phyloP scores from a whole-genome alignment of 1,284 basidiomycete species.

The Trametes polyzona region DNA sequence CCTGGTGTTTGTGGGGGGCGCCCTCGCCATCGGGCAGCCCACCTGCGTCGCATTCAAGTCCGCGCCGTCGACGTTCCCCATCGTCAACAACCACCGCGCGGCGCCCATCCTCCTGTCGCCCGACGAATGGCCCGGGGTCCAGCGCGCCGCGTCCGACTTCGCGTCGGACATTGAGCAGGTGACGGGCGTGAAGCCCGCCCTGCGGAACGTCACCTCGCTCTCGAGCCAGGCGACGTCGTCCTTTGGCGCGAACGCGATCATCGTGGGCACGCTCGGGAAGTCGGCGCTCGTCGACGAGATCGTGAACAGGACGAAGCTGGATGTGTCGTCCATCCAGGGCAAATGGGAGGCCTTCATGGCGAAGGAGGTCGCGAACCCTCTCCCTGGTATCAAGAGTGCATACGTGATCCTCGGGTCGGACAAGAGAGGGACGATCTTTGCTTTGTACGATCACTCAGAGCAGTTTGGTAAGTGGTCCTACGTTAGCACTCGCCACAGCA shows the following conservation, averaged over 20 bases:
- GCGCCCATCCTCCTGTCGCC: constrained; percentile 54
- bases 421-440: constrained; percentile 70
- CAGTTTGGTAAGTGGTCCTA: constrained; percentile 58
- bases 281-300: constrained; percentile 60
- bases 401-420: constrained; percentile 72
- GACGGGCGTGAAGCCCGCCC: constrained; percentile 51
- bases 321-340: constrained; percentile 60
- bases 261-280: constrained; percentile 68
- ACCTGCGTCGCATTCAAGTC: constrained; percentile 38
- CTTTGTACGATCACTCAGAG: constrained; percentile 71
- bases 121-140: constrained; percentile 69
- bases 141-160: constrained; percentile 64
- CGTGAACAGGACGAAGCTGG: constrained; percentile 55
- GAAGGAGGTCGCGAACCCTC: constrained; percentile 55
- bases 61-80: constrained; percentile 39
- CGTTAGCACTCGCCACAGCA: neutral
- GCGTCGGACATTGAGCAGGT: constrained; percentile 64
- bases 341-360: constrained; percentile 68
- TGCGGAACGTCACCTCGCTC: constrained; percentile 49
- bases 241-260: constrained; percentile 46
- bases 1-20: constrained; percentile 13
- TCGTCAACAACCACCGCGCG: constrained; percentile 49
- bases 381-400: constrained; percentile 59
- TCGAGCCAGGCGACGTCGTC: constrained; percentile 22
- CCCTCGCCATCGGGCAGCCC: constrained; percentile 38